Evolutionary conservation across 352 stramenopile genomes (phyloP).

Genomic region (Pythium volutum): DNA sequence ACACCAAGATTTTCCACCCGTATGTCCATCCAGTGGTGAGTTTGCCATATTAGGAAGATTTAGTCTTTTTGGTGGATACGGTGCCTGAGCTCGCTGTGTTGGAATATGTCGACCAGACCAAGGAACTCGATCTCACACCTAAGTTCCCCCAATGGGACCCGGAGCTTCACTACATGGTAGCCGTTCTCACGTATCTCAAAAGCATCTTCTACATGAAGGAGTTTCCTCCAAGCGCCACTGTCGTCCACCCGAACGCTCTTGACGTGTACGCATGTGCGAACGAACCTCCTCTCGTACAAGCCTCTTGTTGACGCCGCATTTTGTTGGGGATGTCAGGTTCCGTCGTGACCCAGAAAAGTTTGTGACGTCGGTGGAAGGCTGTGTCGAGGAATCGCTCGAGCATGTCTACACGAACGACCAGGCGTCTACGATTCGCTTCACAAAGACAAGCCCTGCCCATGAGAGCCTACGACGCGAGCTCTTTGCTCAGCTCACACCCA

Average conservation of each 20-base stretch:
- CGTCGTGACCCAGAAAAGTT: constrained; percentile 85
- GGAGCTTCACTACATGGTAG: constrained; percentile 94
- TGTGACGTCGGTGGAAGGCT: constrained; percentile 87
- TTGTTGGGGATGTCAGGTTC: constrained; percentile 40
- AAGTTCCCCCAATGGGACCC: constrained; percentile 94
- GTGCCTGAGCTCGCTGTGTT: not conserved
- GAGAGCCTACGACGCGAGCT: constrained; percentile 77
- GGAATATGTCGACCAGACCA: constrained; percentile 40
- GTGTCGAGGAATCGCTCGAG: constrained; percentile 92
- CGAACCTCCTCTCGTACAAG: not conserved
- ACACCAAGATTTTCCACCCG: constrained; percentile 92
- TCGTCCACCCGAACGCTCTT: constrained; percentile 86
- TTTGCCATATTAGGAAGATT: not conserved
- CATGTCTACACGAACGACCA: constrained; percentile 92
- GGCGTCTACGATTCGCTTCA: constrained; percentile 86
- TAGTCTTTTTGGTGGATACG: not conserved
- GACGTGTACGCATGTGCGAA: constrained; percentile 58
- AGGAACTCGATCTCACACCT: constrained; percentile 88
- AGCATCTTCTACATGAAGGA: constrained; percentile 98
- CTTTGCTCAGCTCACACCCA: constrained; percentile 60
- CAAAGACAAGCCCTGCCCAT: constrained; percentile 77
- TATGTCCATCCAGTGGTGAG: constrained; percentile 83
- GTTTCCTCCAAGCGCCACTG: constrained; percentile 53
- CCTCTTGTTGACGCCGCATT: not conserved
- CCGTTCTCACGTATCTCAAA: constrained; percentile 95